Evolutionary conservation across 768 basidiomycete genomes (phyloP).

Genomic region (Podaxis pistillaris): DNA sequence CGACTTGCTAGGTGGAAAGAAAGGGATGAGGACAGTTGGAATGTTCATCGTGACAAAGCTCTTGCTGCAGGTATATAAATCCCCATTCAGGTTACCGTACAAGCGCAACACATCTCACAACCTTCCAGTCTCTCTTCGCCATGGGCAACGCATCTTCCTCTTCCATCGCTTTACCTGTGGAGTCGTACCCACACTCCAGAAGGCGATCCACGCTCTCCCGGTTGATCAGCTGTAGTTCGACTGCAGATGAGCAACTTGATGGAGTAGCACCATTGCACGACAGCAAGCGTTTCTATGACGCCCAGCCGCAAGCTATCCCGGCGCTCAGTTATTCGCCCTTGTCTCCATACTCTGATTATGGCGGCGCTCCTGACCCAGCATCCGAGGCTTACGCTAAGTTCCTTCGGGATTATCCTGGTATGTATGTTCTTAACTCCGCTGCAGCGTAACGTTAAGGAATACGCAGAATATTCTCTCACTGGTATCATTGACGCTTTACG

Average conservation of each 20-base stretch:
- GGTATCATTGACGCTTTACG: conserved; percentile 72
- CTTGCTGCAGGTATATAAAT: not conserved
- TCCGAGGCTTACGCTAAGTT: conserved; percentile 48
- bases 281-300: conserved; percentile 3
- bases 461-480: conserved; percentile 57
- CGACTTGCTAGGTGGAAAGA: not conserved
- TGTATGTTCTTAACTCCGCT: not conserved
- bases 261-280: not conserved
- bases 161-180: not conserved
- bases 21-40: not conserved
- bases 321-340: conserved; percentile 7
- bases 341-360: not conserved
- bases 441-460: no score
- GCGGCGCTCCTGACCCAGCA: conserved; percentile 26
- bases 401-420: conserved; percentile 38
- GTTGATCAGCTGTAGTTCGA: conserved; percentile 8
- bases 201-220: not conserved
- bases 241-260: conserved; percentile 8
- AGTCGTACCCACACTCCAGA: not conserved
- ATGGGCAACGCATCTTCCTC: conserved; percentile 16
- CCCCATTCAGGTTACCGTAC: not conserved
- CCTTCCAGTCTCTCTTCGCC: not conserved
- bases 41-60: not conserved
- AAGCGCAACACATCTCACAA: not conserved
- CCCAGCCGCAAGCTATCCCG: conserved; percentile 1